A percentile compares a stretch with the other conserved stretches of the same genome.
phyloP scores from a whole-genome alignment of 441 rosid genomes.

The Manihot esculenta region DNA sequence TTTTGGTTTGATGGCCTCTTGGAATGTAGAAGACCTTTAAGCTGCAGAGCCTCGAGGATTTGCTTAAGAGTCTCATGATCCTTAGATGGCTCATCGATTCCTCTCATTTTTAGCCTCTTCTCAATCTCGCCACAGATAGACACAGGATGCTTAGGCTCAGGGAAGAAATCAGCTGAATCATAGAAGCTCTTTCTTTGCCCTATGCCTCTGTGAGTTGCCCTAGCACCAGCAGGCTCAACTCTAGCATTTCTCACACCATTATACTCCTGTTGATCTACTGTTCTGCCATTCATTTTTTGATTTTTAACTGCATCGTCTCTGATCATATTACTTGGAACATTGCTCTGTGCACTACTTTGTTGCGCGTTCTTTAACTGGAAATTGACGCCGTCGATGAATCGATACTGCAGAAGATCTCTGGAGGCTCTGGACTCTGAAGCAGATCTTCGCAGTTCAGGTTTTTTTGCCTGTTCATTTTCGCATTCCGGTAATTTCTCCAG shows the following conservation, averaged over 20 bases:
- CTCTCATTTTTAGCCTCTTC: constrained; percentile 60
- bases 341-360: constrained; percentile 32
- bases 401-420: constrained; percentile 48
- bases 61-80: constrained; percentile 89
- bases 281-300: constrained; percentile 19
- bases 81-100: constrained; percentile 66
- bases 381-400: constrained; percentile 57
- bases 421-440: constrained; percentile 81
- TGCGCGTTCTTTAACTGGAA: constrained; percentile 40
- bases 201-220: constrained; percentile 37
- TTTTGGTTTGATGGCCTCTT: constrained; percentile 31
- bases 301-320: constrained; percentile 21
- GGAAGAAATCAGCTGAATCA: constrained; percentile 78
- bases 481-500: constrained; percentile 64
- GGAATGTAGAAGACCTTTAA: constrained; percentile 82
- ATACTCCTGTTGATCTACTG: constrained; percentile 29
- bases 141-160: constrained; percentile 57
- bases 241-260: constrained; percentile 30
- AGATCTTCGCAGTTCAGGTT: constrained; percentile 74
- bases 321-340: constrained; percentile 19
- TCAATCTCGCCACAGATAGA: constrained; percentile 58
- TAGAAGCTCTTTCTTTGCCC: constrained; percentile 59
- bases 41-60: constrained; percentile 81
- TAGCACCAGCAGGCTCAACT: constrained; percentile 45
- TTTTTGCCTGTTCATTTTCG: constrained; percentile 41